phyloP scores from a whole-genome alignment of 306 rosid species.

The Vigna hirtella region DNA sequence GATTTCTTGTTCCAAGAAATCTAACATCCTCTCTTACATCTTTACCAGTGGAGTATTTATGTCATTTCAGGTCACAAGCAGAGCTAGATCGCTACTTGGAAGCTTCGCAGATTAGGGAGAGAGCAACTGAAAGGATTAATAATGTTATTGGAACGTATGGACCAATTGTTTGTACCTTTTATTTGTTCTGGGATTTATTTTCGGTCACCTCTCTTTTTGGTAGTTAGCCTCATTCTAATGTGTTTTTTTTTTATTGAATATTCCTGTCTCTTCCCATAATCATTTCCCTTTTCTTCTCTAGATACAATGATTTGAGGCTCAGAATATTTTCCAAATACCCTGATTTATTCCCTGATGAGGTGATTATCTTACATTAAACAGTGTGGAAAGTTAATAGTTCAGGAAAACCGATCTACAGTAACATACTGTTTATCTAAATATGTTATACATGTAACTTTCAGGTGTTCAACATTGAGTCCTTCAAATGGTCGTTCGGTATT shows the following conservation, averaged over 20 bases:
- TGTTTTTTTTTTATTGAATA: constrained; percentile 33
- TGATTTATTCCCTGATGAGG: constrained; percentile 91
- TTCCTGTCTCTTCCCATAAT: constrained; percentile 24
- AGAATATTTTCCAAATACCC: constrained; percentile 94
- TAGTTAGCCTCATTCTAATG: constrained; percentile 18
- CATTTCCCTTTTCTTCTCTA: constrained; percentile 49
- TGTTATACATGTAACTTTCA: constrained; percentile 53
- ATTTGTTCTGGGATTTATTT: constrained; percentile 40
- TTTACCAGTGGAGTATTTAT: constrained; percentile 29
- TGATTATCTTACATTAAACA: constrained; percentile 43
- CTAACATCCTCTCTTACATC: background rate
- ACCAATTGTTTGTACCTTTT: constrained; percentile 39
- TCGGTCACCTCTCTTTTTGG: constrained; percentile 31
- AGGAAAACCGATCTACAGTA: background rate
- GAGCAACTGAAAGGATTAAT: constrained; percentile 86
- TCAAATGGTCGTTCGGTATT: constrained; percentile 98
- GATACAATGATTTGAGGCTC: constrained; percentile 83
- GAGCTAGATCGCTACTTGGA: constrained; percentile 95
- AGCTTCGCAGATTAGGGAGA: constrained; percentile 91
- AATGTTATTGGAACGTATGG: constrained; percentile 96
- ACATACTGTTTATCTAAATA: constrained; percentile 29
- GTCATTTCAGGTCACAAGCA: constrained; percentile 83
- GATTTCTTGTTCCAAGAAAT: too few relatives aligned
- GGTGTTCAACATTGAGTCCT: constrained; percentile 90
- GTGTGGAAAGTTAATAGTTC: background rate